Base-by-base conservation (phyloP, 129 eudicot genomes). In the Mikania micrantha region DNA sequence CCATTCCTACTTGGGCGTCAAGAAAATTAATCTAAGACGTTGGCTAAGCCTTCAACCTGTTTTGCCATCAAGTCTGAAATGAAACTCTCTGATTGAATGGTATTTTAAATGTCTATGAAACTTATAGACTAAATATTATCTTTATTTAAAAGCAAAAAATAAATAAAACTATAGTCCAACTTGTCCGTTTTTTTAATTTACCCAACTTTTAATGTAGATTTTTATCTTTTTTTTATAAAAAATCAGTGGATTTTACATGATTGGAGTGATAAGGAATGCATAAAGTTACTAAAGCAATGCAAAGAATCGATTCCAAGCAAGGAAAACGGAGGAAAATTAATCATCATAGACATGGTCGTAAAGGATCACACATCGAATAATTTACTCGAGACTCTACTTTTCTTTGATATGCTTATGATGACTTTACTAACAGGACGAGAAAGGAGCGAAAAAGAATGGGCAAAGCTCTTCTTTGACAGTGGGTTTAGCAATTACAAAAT, bases 391-490 rank as follows among this genome's bases (percentile, higher is more conserved):
- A 77, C 77, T 5, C 76, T 63, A 15, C 67, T 29, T 19, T 58
- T 74, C 27, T 60, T 54, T 2, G 84, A 76, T 65, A 44, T 69
- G 44, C 22, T 68, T 58, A 67, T 74, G 83, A 49, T 69, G 71
- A 15, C 64, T 40, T 2, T n/a, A 25, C 21, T 25, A 12, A 59
- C 17, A 0, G 82, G 85, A 41, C 72, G 40, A 67, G 85, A 81
- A 70, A 81, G 85, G 58, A 77, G 40, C 13, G 73, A 81, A 47
- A 49, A 69, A 32, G 73, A 81, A 13, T 77, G 79, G 85, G 73
- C 53, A 5, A 68, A 68, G 48, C 82, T 81, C 52, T 73, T 73
- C 39, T 5, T 28, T 9, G 66, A 69, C 10, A 71, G 71, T 35
- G 79, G 77, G n/a, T 81, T 81, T 52, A 36, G 70, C 41, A 28